These are phyloP conservation scores for Hypomontagnella submonticulosa DNA, from an alignment of 495 filamentous ascomycete species.

Conservation along the genomic window DNA sequence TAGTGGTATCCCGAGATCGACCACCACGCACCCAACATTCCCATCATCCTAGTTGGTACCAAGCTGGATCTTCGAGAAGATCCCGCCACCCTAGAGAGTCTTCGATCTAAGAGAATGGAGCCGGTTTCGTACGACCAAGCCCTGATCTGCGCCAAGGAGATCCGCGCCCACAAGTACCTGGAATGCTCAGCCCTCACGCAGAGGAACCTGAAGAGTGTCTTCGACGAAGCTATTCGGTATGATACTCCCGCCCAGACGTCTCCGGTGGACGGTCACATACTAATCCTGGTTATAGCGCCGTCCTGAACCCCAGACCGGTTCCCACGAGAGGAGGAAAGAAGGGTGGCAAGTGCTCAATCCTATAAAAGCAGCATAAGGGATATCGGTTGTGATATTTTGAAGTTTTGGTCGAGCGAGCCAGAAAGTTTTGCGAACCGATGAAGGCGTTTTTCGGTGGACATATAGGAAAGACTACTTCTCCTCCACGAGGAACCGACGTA, in stretches of 20 bases:
- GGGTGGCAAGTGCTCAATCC: constrained; percentile 77
- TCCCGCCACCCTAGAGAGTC: constrained; percentile 76
- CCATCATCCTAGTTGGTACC: constrained; percentile 96
- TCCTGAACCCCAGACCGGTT: constrained; percentile 79
- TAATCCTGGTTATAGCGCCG: constrained; percentile 68
- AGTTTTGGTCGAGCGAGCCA: constrained; percentile 44
- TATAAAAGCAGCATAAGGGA: constrained; percentile 60
- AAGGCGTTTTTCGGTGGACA: constrained; percentile 49
- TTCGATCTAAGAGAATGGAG: constrained; percentile 88
- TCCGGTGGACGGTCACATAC: not conserved
- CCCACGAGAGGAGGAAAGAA: constrained; percentile 66
- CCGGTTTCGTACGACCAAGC: constrained; percentile 92
- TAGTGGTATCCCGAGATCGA: constrained; percentile 98
- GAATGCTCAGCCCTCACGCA: constrained; percentile 99
- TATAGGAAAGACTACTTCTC: constrained; percentile 48
- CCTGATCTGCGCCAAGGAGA: constrained; percentile 86
- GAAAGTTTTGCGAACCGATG: constrained; percentile 45
- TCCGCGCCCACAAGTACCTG: constrained; percentile 91
- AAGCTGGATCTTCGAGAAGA: constrained; percentile 97
- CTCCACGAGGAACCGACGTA: constrained; percentile 44
- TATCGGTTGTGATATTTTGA: constrained; percentile 25
- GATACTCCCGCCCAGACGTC: not conserved
- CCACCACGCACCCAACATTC: constrained; percentile 93
- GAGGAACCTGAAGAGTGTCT: constrained; percentile 95
- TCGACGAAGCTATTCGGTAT: constrained; percentile 96